Conservation (phyloP, 2,329 filamentous ascomycete genomes). For the Rhynchosporium secalis region DNA sequence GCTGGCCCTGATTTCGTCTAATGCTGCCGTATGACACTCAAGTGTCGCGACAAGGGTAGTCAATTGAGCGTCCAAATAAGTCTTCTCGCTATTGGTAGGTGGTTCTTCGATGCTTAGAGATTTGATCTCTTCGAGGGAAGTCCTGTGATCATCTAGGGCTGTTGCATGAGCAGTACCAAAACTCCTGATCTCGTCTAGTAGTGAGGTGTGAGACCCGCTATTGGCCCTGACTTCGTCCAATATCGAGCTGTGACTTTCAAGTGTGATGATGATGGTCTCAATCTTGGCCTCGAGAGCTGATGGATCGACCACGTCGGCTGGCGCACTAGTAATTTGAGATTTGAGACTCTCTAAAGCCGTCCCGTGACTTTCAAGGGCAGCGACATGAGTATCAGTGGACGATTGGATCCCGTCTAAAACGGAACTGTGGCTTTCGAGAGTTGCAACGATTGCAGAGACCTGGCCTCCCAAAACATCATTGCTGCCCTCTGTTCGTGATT, state of each 20-base stretch:
- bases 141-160: slow-evolving; percentile 18
- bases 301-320: background rate
- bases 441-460: slow-evolving; percentile 29
- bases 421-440: slow-evolving; percentile 27
- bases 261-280: background rate
- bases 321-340: background rate
- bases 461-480: slow-evolving; percentile 27
- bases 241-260: slow-evolving; percentile 20
- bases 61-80: slow-evolving; percentile 14
- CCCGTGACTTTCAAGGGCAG: slow-evolving; percentile 25
- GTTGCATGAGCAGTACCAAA: background rate
- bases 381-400: slow-evolving; percentile 4
- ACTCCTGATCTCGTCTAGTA: slow-evolving; percentile 24
- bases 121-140: slow-evolving; percentile 26
- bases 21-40: background rate
- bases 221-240: slow-evolving; percentile 28
- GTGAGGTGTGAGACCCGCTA: slow-evolving; percentile 12
- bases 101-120: background rate
- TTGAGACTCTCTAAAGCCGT: slow-evolving; percentile 7
- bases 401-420: slow-evolving; percentile 20
- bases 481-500: slow-evolving; percentile 16
- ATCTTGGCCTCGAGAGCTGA: background rate
- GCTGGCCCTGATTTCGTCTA: slow-evolving; percentile 4
- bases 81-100: background rate
- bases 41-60: slow-evolving; percentile 12